Evolutionary conservation across 1,139 yeast species (phyloP), one percentile per base, ranked within the genome.

Genomic region (Kluyveromyces sp.): DNA sequence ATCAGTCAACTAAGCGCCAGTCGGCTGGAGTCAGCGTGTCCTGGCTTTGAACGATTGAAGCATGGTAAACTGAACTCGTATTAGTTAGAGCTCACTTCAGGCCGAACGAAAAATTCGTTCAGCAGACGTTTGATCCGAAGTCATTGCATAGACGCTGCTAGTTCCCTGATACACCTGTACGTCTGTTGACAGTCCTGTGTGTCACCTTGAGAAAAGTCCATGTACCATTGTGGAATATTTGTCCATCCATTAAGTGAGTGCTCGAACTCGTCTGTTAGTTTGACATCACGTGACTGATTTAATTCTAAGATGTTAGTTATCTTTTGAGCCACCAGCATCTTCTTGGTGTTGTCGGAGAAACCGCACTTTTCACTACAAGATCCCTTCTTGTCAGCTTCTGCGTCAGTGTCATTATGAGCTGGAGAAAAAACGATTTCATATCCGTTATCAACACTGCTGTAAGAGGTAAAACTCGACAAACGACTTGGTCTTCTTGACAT

Each of bases 381-480:
- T 6, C 9, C 8, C 26, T 6, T 22, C 26, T 22, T 22, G 26
- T 22, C 26, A 22, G 8, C 8, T 22, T 22, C 26, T 6, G 9
- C 6, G 9, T 22, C 26, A 22, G 8, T 33, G 15, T 9, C 6
- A 19, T 33, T 18, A 6, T 22, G 26, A 22, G 9, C 17, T 6
- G 39, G 39, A 35, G 39, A 28, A 16, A 15, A 34, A 1, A 19
- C 29, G 16, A 40, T 29, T 19, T 40, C 34, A 22, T 40, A 40
- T 3, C 43, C 43, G 16, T 35, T 30, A 12, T 40, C 43, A 19
- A 35, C 20, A 15, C 43, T 40, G 16, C 39, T 40, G 28, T 34
- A 40, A 9, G 43, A 40, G 3, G 39, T 40, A 16, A 40, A 40
- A 30, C 43, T 40, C 18, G 43, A 41, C 36, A 41, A 12, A 2